Percentiles rank a stretch among this genome's conserved stretches.
These are phyloP conservation scores for Ramicandelaber brevisporus DNA, from an alignment of 192 early-diverging fungal species.

Conservation along the genomic window DNA sequence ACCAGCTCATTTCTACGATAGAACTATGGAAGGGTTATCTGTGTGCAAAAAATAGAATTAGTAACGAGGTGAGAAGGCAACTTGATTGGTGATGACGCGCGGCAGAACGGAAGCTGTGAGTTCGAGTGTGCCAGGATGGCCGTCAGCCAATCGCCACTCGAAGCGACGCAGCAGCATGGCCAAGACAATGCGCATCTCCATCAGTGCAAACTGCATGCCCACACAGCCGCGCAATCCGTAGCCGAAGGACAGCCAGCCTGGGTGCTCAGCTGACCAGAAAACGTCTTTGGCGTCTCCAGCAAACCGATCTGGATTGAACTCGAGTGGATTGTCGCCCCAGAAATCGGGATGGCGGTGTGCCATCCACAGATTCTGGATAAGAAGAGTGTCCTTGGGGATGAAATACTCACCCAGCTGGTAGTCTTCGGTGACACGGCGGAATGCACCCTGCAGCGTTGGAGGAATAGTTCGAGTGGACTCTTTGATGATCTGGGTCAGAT, in stretches of 20 bases:
- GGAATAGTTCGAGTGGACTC: constrained; percentile 27
- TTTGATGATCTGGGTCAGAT: constrained; percentile 22
- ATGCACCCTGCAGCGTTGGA: constrained; percentile 6
- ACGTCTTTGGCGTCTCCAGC: too few species aligned
- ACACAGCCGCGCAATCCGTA: constrained; percentile 21
- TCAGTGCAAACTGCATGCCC: constrained; percentile 27
- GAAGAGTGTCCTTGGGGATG: constrained; percentile 8
- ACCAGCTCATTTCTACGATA: too few species aligned
- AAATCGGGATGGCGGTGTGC: constrained; percentile 19
- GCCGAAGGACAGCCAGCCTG: constrained; percentile 26
- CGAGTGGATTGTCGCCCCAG: constrained; percentile 12
- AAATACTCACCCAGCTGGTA: constrained; percentile 5
- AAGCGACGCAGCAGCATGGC: constrained; percentile 18
- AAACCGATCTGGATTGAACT: constrained; percentile 26
- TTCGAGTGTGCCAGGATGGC: too few species aligned
- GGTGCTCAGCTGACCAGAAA: constrained; percentile 14
- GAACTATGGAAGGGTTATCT: too few species aligned
- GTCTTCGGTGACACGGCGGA: constrained; percentile 9
- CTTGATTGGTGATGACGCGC: too few species aligned
- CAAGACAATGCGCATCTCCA: constrained; percentile 27
- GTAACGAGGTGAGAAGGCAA: too few species aligned
- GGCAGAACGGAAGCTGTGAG: too few species aligned
- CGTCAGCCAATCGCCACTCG: constrained; percentile 9
- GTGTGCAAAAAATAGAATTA: too few species aligned
- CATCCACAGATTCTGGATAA: constrained; percentile 9